A percentile compares a stretch with the other conserved stretches of the same genome.
Conservation (phyloP, 352 stramenopile species). For the Lagenidium sp. region DNA sequence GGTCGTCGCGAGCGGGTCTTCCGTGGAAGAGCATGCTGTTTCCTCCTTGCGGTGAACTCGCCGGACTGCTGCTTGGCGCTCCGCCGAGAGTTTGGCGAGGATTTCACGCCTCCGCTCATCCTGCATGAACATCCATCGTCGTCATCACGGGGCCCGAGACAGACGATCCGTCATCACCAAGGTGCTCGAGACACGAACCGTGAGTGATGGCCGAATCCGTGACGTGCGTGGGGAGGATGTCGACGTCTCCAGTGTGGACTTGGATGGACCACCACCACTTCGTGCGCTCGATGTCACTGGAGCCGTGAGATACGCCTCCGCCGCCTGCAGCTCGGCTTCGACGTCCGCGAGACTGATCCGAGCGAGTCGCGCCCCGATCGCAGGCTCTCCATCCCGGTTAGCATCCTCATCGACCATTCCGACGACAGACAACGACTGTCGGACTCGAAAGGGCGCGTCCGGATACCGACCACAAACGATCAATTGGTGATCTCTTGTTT, state of each 20-base stretch:
- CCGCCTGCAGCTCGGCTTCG: conserved; percentile 50
- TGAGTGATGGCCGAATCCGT: not conserved
- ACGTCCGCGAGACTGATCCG: conserved; percentile 55
- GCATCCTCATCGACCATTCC: too few species aligned
- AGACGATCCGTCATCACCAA: too few species aligned
- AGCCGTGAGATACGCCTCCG: conserved; percentile 44
- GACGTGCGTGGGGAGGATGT: not conserved
- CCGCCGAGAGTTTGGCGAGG: conserved; percentile 47
- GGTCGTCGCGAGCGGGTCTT: too few species aligned
- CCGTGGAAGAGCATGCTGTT: not conserved
- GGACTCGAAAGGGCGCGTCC: too few species aligned
- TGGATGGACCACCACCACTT: not conserved
- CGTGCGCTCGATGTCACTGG: conserved; percentile 1
- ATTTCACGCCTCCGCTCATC: conserved; percentile 56
- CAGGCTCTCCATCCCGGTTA: too few species aligned
- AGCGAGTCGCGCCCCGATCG: too few species aligned
- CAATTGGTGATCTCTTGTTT: too few species aligned
- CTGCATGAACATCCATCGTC: too few species aligned
- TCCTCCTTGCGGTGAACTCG: not conserved
- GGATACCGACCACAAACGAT: too few species aligned
- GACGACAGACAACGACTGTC: too few species aligned
- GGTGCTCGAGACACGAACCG: not conserved
- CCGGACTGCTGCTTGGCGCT: conserved; percentile 32
- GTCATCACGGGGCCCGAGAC: too few species aligned
- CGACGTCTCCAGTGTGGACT: too few species aligned